phyloP scores from a whole-genome alignment of 2,329 filamentous ascomycete species.

The Malbranchea cinnamomea region DNA sequence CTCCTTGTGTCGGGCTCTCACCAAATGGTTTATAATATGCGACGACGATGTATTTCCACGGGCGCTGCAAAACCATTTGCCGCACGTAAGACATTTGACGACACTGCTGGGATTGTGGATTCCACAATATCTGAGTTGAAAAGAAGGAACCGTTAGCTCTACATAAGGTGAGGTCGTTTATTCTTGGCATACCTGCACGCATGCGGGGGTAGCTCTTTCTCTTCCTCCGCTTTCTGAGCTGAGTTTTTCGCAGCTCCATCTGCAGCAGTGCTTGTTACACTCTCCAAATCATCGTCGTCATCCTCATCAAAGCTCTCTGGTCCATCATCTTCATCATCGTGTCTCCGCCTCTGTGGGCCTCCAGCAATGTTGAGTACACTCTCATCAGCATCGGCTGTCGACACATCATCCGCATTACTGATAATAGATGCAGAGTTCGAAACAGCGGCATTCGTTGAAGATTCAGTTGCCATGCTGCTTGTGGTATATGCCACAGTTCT shows the following conservation, averaged over 20 bases:
- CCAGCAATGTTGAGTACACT: slow-evolving; percentile 56
- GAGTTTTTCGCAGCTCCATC: slow-evolving; percentile 53
- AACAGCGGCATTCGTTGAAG: no score
- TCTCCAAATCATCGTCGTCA: slow-evolving; percentile 66
- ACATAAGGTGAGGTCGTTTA: neutral
- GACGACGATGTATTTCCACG: slow-evolving; percentile 92
- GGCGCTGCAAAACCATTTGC: slow-evolving; percentile 98
- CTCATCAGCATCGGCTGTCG: slow-evolving; percentile 61
- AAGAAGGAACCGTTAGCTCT: slow-evolving; percentile 6
- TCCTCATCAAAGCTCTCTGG: slow-evolving; percentile 74
- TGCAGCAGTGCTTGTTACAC: slow-evolving; percentile 64
- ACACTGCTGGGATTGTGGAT: slow-evolving; percentile 93
- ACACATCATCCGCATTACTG: slow-evolving; percentile 73
- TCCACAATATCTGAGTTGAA: slow-evolving; percentile 83
- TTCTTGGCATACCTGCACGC: slow-evolving; percentile 69
- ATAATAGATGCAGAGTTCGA: slow-evolving; percentile 75
- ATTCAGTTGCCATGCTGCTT: no score
- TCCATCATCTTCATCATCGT: slow-evolving; percentile 81
- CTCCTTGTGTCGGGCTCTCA: slow-evolving; percentile 95
- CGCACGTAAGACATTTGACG: slow-evolving; percentile 89
- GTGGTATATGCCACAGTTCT: slow-evolving; percentile 1
- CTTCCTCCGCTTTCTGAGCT: slow-evolving; percentile 49
- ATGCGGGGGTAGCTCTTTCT: slow-evolving; percentile 82
- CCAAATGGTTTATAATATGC: slow-evolving; percentile 95
- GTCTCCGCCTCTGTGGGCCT: slow-evolving; percentile 47